Base-by-base conservation (phyloP, 1,284 basidiomycete species). In the Cutaneotrichosporon curvatum region DNA sequence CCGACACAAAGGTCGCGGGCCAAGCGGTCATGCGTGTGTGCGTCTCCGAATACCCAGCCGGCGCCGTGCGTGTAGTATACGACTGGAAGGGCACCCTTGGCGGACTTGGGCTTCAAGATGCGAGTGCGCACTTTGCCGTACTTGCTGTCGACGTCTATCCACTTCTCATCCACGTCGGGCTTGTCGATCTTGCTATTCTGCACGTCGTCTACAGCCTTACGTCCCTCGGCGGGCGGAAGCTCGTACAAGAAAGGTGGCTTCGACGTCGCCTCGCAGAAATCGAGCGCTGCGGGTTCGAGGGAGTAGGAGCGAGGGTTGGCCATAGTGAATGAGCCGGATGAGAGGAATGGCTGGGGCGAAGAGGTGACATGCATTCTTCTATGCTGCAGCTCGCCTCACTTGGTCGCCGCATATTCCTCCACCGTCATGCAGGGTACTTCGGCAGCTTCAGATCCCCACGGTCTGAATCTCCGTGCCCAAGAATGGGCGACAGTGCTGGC, bases 81-180 rank as follows among this genome's bases (percentile, higher is more conserved):
- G 30, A 53, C 51, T 1, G 51, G 51, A 9, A 53, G 51, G 23
- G 19, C 20, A 19, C 43, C 43, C 33, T 40, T 33, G 14, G 40
- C 15, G 9, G 46, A 46, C 39, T 43, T 45, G 43, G 50, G 51
- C 37, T 43, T 42, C 23, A 53, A 21, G 34, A 53, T 53, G 28
- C 43, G 43, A 3, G 40, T 36, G 4, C 20, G 40, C 10, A 53
- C 34, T 14, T 32, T 40, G 33, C 34, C 37, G 10, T 4, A 8
- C 18, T 39, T 20, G n/a, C 23, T 34, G 19, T 41, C 22, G n/a
- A 53, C 47, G 14, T 48, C 47, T 40, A 53, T 37, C 46, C 46
- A 53, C 44, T 53, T 40, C 12, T 53, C 51, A 32, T 53, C 51
- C 18, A 53, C 51, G 18, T 48, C 47, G 22, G 51, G 47, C 40